Conservation (phyloP, 306 rosid genomes). For the Senna tora region DNA sequence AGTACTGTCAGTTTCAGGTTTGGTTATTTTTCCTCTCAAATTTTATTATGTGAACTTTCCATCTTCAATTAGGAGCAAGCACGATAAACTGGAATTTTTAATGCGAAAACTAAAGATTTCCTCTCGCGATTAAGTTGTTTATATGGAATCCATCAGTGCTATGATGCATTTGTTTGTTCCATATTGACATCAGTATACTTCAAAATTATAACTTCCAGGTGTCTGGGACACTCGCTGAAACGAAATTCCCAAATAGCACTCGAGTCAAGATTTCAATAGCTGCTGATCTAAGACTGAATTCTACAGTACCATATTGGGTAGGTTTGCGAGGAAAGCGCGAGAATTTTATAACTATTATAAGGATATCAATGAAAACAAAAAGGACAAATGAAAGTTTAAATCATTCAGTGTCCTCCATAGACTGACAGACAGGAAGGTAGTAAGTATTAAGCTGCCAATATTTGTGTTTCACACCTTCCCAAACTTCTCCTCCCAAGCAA, state of each 20-base stretch:
- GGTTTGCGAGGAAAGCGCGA: constrained; percentile 24
- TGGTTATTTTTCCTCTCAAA: not conserved
- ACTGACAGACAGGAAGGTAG: constrained; percentile 91
- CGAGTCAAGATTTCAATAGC: constrained; percentile 18
- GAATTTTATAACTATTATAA: constrained; percentile 27
- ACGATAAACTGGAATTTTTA: not conserved
- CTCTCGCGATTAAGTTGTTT: not conserved
- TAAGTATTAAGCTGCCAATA: constrained; percentile 98
- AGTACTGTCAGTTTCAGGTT: not conserved
- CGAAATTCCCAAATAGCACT: constrained; percentile 23
- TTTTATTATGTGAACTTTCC: too few species aligned
- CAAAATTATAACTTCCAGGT: constrained; percentile 2
- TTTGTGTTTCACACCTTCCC: constrained; percentile 96
- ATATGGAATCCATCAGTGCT: constrained; percentile 9
- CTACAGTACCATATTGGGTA: constrained; percentile 22
- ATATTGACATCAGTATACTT: not conserved
- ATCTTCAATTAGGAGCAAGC: too few species aligned
- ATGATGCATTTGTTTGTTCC: constrained; percentile 12
- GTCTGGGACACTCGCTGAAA: constrained; percentile 18
- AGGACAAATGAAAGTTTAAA: constrained; percentile 12
- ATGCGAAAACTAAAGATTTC: constrained; percentile 1
- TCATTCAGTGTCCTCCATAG: constrained; percentile 57
- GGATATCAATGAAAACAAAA: constrained; percentile 20
- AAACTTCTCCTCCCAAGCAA: constrained; percentile 78
- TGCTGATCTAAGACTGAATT: constrained; percentile 7